Percentiles rank a stretch among this genome's conserved stretches.
Conservation (phyloP, 305 asterid species). For the Fraxinus sp. region DNA sequence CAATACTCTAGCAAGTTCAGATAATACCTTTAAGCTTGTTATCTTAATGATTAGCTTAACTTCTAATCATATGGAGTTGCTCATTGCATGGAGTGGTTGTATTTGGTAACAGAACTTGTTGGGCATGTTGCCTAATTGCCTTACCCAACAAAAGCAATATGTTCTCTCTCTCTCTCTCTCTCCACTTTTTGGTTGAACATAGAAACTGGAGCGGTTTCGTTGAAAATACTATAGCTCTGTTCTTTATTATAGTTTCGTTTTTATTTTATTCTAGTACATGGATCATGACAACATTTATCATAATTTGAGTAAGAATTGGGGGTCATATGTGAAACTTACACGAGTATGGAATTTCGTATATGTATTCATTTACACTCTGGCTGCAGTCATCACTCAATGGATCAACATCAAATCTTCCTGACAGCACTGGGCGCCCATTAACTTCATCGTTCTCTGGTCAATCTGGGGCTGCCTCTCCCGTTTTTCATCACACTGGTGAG, state of each 20-base stretch:
- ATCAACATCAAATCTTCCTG: constrained; percentile 83
- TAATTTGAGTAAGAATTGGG: constrained; percentile 18
- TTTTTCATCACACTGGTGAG: constrained; percentile 79
- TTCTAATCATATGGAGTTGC: neutral
- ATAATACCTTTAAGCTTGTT: neutral
- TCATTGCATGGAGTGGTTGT: neutral
- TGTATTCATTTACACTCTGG: constrained; percentile 19
- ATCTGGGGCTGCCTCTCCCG: constrained; percentile 92
- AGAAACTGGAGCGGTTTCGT: neutral
- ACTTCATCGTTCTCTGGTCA: constrained; percentile 87
- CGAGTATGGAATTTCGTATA: constrained; percentile 15
- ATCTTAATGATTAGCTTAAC: neutral
- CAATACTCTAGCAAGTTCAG: neutral
- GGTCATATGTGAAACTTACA: neutral
- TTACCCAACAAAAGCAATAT: neutral
- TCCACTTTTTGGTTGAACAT: constrained; percentile 2
- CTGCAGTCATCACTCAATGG: constrained; percentile 87
- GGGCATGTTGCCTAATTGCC: neutral
- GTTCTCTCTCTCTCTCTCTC: neutral
- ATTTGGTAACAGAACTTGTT: neutral
- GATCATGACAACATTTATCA: neutral
- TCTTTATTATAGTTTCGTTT: neutral
- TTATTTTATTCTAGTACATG: constrained; percentile 9
- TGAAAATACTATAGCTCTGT: constrained; percentile 16
- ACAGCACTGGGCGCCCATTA: constrained; percentile 77